Base-by-base conservation (phyloP, 345 rosid species). In the Eucalyptus guilfoylei region DNA sequence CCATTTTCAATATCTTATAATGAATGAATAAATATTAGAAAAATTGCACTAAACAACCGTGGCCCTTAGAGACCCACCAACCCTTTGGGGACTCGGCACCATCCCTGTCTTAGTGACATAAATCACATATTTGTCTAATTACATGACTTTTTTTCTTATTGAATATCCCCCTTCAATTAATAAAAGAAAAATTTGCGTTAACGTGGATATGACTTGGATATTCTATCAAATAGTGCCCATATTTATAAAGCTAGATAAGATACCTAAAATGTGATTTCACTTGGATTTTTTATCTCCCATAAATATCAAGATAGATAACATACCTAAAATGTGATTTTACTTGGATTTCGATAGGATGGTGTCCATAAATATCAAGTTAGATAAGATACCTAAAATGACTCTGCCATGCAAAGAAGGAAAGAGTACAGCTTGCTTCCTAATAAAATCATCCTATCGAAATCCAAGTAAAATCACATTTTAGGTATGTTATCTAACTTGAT, bases 71-170 rank as follows among this genome's bases (percentile, higher is more conserved):
- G 72, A 30, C 37, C 72, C 19, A 14, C 19, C 37, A 7, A 14
- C 21, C 32, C 37, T 64, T 0, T 64, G 9, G 37, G 19, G 72
- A n/a, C 37, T 64, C 3, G 5, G 72, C 9, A 3, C 37, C 19
- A 30, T 14, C 11, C 37, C n/a, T 0, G 0, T n/a, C 10, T 9
- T 1, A n/a, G n/a, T 15, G 32, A 62, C 19, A 64, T 14, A 64
- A 64, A 62, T 62, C n/a, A 30, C 32, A 30, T 13, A 62, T 28
- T 62, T 62, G 5, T 62, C 32, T 30, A 30, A 6, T 30, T 55
- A 55, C 62, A 55, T 10, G 1, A 10, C 30, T 0, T 5, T 55
- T 24, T 55, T 24, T 24, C 4, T 24, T 4, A n/a, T 55, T 55
- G 1, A 23, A 26, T 55, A 37, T 72, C 26, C 83, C 81, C 23